A percentile compares a stretch with the other conserved stretches of the same genome.
phyloP scores from a whole-genome alignment of 2,329 filamentous ascomycete species.

The Thelonectria blattea region DNA sequence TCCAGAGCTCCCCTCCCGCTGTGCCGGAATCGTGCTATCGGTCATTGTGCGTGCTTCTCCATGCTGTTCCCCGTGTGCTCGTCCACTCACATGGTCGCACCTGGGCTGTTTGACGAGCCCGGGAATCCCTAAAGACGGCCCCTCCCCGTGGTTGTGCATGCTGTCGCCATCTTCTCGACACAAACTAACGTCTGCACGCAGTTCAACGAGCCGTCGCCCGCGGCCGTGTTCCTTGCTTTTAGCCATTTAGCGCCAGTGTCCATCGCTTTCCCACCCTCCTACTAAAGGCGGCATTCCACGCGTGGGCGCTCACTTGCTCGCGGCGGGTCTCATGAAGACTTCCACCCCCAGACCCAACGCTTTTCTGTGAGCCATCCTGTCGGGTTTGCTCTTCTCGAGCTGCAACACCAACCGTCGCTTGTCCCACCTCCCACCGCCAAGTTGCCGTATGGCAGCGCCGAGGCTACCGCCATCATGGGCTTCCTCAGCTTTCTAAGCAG shows the following conservation, averaged over 20 bases:
- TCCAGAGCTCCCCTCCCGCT: constrained; percentile 10
- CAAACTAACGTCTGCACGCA: constrained; percentile 2
- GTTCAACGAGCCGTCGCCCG: constrained; percentile 1
- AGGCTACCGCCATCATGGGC: constrained; percentile 33
- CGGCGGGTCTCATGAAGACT: constrained; percentile 27
- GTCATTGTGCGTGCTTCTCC: constrained; percentile 6
- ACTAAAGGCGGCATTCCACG: constrained; percentile 25
- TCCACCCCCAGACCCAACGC: constrained; percentile 1
- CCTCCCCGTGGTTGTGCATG: constrained; percentile 3
- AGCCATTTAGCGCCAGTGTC: constrained; percentile 13
- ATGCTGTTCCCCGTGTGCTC: not conserved
- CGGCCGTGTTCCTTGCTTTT: not conserved
- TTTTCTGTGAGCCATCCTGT: constrained; percentile 10
- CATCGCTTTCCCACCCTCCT: constrained; percentile 17
- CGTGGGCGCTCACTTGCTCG: constrained; percentile 28
- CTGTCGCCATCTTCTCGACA: constrained; percentile 9
- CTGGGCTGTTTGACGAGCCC: constrained; percentile 8
- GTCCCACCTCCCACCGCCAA: constrained; percentile 1
- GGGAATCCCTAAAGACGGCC: not conserved
- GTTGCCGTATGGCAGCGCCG: constrained; percentile 29
- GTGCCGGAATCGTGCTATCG: constrained; percentile 22
- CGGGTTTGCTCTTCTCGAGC: not conserved
- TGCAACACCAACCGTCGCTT: not conserved
- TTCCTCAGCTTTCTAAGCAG: constrained; percentile 36
- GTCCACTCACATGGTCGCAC: constrained; percentile 7